Conservation (phyloP, 1,139 yeast genomes). For the Saccharomyces hybrid region DNA sequence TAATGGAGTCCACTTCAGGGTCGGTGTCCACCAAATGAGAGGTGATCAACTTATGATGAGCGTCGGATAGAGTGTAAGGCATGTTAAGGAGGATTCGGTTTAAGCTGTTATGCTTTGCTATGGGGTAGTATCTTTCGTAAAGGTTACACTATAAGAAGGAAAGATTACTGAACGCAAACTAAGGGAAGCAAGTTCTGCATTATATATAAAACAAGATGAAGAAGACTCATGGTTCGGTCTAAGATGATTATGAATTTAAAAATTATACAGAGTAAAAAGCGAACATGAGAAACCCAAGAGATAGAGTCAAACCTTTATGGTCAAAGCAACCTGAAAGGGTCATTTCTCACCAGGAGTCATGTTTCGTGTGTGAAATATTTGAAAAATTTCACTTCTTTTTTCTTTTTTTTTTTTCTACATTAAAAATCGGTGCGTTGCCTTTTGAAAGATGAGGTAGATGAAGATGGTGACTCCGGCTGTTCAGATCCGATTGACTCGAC, state of each 20-base stretch:
- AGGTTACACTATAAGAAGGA: neutral
- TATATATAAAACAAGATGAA: neutral
- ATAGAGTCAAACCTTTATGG: neutral
- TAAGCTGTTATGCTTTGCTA: neutral
- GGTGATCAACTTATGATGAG: slow-evolving; percentile 60
- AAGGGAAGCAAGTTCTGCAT: neutral
- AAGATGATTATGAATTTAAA: neutral
- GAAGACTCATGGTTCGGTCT: neutral
- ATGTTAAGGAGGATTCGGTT: slow-evolving; percentile 6
- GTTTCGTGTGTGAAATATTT: neutral
- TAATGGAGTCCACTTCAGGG: slow-evolving; percentile 76
- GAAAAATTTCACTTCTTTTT: neutral
- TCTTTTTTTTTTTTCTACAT: neutral
- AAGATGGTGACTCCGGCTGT: neutral
- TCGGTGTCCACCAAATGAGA: slow-evolving; percentile 68
- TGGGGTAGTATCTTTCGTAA: neutral
- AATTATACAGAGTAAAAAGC: neutral
- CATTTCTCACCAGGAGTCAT: neutral
- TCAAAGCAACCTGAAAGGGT: neutral
- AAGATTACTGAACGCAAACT: neutral
- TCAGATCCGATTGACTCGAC: neutral
- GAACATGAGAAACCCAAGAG: neutral
- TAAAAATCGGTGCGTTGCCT: neutral
- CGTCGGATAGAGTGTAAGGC: slow-evolving; percentile 54
- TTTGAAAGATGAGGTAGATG: neutral